Conservation (phyloP, 1,284 basidiomycete species). For the Puccinia polysora region DNA sequence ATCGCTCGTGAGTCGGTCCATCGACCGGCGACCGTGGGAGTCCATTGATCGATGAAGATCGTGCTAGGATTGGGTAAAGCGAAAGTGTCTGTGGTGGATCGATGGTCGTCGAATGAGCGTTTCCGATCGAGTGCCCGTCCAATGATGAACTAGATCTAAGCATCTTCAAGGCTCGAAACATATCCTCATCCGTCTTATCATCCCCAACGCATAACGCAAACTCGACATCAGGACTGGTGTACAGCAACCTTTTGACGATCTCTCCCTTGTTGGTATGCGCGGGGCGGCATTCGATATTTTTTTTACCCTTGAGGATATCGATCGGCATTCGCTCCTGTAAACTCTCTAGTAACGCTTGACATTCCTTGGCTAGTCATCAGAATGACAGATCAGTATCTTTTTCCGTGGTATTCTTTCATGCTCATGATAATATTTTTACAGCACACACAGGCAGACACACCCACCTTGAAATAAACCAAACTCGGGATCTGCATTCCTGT, state of each 20-base stretch:
- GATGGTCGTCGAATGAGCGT: constrained; percentile 24
- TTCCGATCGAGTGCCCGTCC: neutral
- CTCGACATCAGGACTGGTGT: constrained; percentile 31
- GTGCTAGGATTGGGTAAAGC: constrained; percentile 20
- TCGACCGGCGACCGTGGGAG: neutral
- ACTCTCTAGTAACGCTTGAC: constrained; percentile 91
- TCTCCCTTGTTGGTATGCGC: constrained; percentile 69
- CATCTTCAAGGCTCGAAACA: constrained; percentile 73
- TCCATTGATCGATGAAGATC: neutral
- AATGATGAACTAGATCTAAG: constrained; percentile 17
- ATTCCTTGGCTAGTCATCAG: constrained; percentile 63
- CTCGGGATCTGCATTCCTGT: constrained; percentile 84
- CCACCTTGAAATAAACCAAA: constrained; percentile 63
- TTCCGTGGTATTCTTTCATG: neutral
- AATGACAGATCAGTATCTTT: neutral
- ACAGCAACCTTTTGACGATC: constrained; percentile 30
- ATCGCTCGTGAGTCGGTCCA: neutral
- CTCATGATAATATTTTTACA: neutral
- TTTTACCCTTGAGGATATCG: constrained; percentile 66
- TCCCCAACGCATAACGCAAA: constrained; percentile 39
- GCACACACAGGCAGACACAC: neutral
- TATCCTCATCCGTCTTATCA: constrained; percentile 72
- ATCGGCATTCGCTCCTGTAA: constrained; percentile 55
- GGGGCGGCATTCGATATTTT: constrained; percentile 94
- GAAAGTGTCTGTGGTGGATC: constrained; percentile 29